Base-by-base conservation (phyloP, 1,284 basidiomycete genomes). In the Microbotryum intermedium region DNA sequence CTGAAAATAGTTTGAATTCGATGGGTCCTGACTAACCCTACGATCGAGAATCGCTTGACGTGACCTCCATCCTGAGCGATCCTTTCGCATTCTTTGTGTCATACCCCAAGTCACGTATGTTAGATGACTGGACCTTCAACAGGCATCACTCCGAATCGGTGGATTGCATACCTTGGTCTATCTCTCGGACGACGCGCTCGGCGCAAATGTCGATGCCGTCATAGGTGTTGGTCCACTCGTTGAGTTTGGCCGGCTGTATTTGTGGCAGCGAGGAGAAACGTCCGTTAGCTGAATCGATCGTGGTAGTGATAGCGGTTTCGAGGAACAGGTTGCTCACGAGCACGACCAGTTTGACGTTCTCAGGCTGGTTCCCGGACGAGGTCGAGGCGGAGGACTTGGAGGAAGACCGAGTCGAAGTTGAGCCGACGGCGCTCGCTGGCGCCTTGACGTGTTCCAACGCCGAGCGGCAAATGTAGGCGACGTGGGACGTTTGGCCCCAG, bases 201-300 rank as follows among this genome's bases (percentile, higher is more conserved):
- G 81, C 84, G 61, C 85, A 82, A 80, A 83, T 84, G 71, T 88
- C 86, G 29, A 88, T 80, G 5, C 65, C 63, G 67, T 88, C 86
- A 66, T 86, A 87, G 2, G 85, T 86, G 8, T 78, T 78, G 44
- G 81, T 80, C 46, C 80, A 80, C 3, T 77, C 66, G 68, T 85
- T 86, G 3, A 81, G 78, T 58, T 79, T 72, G 1, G 62, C 60
- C 0, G 56, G 50, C 23, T 39, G 34, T 16, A 39, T 39, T 39
- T 39, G 34, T 39, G 34, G 34, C 34, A 39, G 34, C 34, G 16
- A 39, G 34, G 34, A 39, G 10, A 39, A 16, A 39, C 34, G 18
- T n/a, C 34, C 34, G 34, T 39, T 16, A 39, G 34, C 34, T 5
- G 34, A 16, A 39, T 39, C 3, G 34, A 39, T 39, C 34, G 18